phyloP scores from a whole-genome alignment of 495 filamentous ascomycete species.

The Trichocladium uniseriatum region DNA sequence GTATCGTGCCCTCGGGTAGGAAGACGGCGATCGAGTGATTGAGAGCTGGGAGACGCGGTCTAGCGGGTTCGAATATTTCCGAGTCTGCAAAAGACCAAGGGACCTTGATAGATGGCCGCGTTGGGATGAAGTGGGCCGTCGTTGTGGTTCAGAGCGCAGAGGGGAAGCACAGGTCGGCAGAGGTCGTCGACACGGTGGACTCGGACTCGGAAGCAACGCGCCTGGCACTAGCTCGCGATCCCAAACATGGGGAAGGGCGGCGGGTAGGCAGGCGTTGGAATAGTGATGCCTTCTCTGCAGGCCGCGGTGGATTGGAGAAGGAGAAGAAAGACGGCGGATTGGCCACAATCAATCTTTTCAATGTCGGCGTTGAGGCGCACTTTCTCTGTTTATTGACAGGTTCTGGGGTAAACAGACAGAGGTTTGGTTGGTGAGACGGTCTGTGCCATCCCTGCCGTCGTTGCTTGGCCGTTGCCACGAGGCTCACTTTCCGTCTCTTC shows the following conservation, averaged over 20 bases:
- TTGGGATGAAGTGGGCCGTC: too few relatives aligned
- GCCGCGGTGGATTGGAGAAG: background rate
- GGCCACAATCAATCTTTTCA: background rate
- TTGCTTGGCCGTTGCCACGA: slow-evolving; percentile 14
- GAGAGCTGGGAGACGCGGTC: background rate
- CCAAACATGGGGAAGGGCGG: slow-evolving; percentile 14
- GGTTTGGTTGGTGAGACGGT: background rate
- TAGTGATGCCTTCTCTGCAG: slow-evolving; percentile 12
- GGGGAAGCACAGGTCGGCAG: background rate
- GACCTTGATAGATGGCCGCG: too few relatives aligned
- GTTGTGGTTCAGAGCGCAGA: background rate
- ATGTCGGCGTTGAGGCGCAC: background rate
- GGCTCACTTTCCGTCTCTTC: slow-evolving; percentile 6
- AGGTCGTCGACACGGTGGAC: slow-evolving; percentile 5
- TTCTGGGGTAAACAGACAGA: slow-evolving; percentile 14
- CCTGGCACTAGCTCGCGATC: slow-evolving; percentile 11
- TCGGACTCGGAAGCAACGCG: slow-evolving; percentile 12
- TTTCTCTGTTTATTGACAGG: slow-evolving; percentile 23
- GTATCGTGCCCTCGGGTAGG: too few relatives aligned
- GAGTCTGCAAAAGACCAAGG: too few relatives aligned
- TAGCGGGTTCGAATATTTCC: too few relatives aligned
- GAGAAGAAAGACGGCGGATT: slow-evolving; percentile 1
- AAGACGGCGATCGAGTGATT: background rate
- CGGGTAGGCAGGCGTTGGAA: background rate
- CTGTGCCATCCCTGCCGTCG: slow-evolving; percentile 14